Evolutionary conservation across 306 rosid species (phyloP).

Genomic region (Purshia tridentata): DNA sequence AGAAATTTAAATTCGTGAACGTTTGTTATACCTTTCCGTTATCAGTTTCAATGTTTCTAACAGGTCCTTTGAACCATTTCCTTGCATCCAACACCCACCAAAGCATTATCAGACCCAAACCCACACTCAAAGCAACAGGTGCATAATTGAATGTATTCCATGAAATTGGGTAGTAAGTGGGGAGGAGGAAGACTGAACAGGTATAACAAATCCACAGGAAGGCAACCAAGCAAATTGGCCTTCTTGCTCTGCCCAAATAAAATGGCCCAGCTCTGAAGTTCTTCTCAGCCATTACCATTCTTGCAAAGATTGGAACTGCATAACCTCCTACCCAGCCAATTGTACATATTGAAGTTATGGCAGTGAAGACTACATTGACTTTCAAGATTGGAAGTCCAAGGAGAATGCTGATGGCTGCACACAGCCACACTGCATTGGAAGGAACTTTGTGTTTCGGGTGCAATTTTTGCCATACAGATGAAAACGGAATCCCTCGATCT

Average conservation of each 20-base stretch:
- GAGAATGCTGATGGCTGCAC: constrained; percentile 75
- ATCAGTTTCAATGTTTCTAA: constrained; percentile 59
- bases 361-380: constrained; percentile 69
- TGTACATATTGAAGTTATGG: constrained; percentile 75
- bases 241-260: constrained; percentile 76
- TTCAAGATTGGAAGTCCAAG: constrained; percentile 78
- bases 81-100: constrained; percentile 94
- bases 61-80: constrained; percentile 88
- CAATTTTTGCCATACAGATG: constrained; percentile 58
- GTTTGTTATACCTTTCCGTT: constrained; percentile 48
- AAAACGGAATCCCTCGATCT: constrained; percentile 76
- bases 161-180: constrained; percentile 60
- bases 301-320: constrained; percentile 83
- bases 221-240: constrained; percentile 69
- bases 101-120: constrained; percentile 64
- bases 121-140: constrained; percentile 67
- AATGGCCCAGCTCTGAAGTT: constrained; percentile 76
- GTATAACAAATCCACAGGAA: constrained; percentile 84
- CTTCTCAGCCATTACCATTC: constrained; percentile 70
- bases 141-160: constrained; percentile 85
- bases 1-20: neutral
- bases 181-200: constrained; percentile 80
- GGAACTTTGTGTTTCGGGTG: constrained; percentile 82
- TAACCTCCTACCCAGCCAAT: constrained; percentile 91
- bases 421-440: constrained; percentile 85